These are phyloP conservation scores for Xerocomellus chrysenteron DNA, from an alignment of 768 basidiomycete genomes.

Conservation along the genomic window DNA sequence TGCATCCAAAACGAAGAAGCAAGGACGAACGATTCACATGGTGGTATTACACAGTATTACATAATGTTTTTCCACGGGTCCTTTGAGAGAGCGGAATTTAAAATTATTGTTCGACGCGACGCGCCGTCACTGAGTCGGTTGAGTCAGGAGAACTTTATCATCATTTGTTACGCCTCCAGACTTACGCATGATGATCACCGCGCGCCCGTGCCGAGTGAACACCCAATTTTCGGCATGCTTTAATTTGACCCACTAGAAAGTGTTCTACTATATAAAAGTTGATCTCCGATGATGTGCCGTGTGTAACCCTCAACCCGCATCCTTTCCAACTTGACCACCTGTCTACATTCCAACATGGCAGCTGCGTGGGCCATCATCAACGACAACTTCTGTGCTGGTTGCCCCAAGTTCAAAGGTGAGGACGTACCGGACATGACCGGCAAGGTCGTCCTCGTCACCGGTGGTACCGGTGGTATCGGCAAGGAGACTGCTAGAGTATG, in stretches of 20 bases:
- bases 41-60: too few species aligned
- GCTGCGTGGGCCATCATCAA: not conserved
- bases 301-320: not conserved
- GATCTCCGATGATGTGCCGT: too few species aligned
- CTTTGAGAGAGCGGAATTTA: too few species aligned
- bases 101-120: too few species aligned
- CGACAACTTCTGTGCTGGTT: constrained; percentile 22
- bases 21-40: too few species aligned
- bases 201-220: not conserved
- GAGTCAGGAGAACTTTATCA: too few species aligned
- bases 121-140: too few species aligned
- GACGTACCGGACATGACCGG: constrained; percentile 39
- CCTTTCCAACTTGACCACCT: not conserved
- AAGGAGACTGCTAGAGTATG: constrained; percentile 42
- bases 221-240: not conserved
- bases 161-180: not conserved
- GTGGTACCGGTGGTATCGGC: constrained; percentile 50
- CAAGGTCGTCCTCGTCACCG: constrained; percentile 42
- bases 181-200: not conserved
- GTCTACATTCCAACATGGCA: constrained; percentile 6
- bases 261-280: too few species aligned
- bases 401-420: constrained; percentile 17
- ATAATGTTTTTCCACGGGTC: too few species aligned
- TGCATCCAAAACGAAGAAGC: too few species aligned
- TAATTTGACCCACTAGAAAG: too few species aligned